Base-by-base conservation (phyloP, 1,284 basidiomycete genomes). In the Lignosus rhinocerotis region DNA sequence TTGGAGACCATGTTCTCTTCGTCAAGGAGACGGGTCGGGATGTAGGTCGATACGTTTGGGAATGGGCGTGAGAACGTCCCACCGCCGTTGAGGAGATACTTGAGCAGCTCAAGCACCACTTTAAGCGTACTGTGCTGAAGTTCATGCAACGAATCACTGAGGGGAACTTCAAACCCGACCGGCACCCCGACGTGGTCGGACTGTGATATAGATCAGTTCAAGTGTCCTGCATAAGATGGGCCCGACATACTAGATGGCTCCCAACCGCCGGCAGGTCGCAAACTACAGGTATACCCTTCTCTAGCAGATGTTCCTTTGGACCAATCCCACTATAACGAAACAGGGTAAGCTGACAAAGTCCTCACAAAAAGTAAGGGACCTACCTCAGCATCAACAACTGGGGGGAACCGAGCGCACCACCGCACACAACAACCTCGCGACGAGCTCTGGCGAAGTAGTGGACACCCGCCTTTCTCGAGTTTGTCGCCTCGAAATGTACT, bases 361-460 rank as follows among this genome's bases (percentile, higher is more conserved):
- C 19, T 2, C 74, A 32, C 12, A 34, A 21, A 12, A 6, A 3
- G 7, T 17, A 51, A 49, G 6, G 34, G 70, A 8, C 30, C 1
- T 42, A 56, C 72, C 75, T 77, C n/a, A 75, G 53, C 67, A 73
- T 67, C 16, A 76, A 56, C 6, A 76, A 51, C 21, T 72, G 70
- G 0, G 75, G 75, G 30, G 69, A 69, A 0, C 69, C 71, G 25
- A 76, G 59, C 0, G 73, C 66, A 11, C 75, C 76, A 14, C 67
- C 65, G 51, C 64, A 72, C 21, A 76, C 19, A 10, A 76, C 58
- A 10, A 76, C 67, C 55, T 75, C 72, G 41, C 65, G 57, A 11
- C 57, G 57, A 0, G 69, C 75, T 5, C 51, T 52, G 2, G 71
- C 67, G 39, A 53, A 54, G 34, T 52, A 59, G 8, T 47, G 44